Evolutionary conservation across 2,329 filamentous ascomycete species (phyloP), one percentile per base, ranked within the genome.

Genomic region (Septoria linicola): DNA sequence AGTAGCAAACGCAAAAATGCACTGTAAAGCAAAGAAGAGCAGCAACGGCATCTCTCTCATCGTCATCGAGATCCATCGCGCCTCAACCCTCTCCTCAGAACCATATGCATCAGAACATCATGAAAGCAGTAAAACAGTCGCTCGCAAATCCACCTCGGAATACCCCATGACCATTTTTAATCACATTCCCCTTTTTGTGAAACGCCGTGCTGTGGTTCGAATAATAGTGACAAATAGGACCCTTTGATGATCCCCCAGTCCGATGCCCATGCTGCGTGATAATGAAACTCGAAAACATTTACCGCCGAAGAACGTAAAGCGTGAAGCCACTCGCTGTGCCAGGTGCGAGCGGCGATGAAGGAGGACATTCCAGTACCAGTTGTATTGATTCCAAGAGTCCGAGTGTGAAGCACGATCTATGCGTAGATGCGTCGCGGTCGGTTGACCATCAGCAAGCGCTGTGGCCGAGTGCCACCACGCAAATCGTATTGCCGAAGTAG

Each of bases 121-220:
- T 39, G 17, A 39, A 23, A 39, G 17, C 36, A 39, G 17, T 20
- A 39, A 39, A 39, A 19, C 36, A 39, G 4, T 10, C 36, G 36
- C 36, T 39, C 36, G 36, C 36, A 17, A 13, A 13, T 39, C 20
- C 16, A 8, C 16, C 2, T 23, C 44, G 31, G 20, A n/a, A 17
- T n/a, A 23, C 23, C 32, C 32, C 20, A 20, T 39, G 10, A 16
- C 35, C 44, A 14, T 47, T 47, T n/a, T 47, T 47, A 40, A 47
- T 47, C 16, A 25, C 44, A 11, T 40, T 30, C 35, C 34, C 34
- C 23, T 37, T 37, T 47, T 39, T 31, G 14, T n/a, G 31, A 31
- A 47, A 47, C 44, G 44, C 44, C 44, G 23, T 47, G 44, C 44
- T 47, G 44, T 47, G 44, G 35, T 39, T 47, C 34, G 44, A 47